Conservation (phyloP, 176 grass and related monocot species). For the Secale cereale region DNA sequence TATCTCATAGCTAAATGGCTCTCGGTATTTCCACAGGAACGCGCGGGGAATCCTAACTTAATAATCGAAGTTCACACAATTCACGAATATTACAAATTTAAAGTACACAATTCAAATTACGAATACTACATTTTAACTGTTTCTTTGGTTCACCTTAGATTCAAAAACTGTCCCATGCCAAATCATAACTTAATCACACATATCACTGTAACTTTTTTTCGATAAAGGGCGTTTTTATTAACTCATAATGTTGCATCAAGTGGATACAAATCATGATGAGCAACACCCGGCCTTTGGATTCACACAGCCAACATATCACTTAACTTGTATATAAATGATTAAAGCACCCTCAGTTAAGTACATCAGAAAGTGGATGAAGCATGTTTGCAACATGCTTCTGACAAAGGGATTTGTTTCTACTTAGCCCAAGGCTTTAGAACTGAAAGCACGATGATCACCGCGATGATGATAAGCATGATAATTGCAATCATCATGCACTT, state of each 20-base stretch:
- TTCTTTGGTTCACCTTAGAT: background rate
- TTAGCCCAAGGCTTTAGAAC: constrained; percentile 62
- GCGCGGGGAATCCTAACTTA: too few relatives aligned
- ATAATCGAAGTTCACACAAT: too few relatives aligned
- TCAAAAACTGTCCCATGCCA: background rate
- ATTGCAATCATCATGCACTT: constrained; percentile 63
- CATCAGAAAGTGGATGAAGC: background rate
- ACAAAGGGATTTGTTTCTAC: background rate
- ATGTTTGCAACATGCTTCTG: background rate
- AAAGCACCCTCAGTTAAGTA: background rate
- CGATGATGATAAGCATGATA: constrained; percentile 40
- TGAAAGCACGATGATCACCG: constrained; percentile 32
- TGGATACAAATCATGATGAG: too few relatives aligned
- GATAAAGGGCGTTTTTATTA: too few relatives aligned
- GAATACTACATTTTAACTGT: too few relatives aligned
- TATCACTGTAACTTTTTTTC: background rate
- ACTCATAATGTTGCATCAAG: too few relatives aligned
- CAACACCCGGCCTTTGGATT: too few relatives aligned
- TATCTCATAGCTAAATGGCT: too few relatives aligned
- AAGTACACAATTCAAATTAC: too few relatives aligned
- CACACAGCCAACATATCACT: too few relatives aligned
- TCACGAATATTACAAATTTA: too few relatives aligned
- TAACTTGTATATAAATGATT: background rate
- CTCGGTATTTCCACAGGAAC: too few relatives aligned
- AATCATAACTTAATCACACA: background rate